A percentile compares a stretch with the other conserved stretches of the same genome.
Conservation (phyloP, 164 flowering plant species). For the Piper longum region DNA sequence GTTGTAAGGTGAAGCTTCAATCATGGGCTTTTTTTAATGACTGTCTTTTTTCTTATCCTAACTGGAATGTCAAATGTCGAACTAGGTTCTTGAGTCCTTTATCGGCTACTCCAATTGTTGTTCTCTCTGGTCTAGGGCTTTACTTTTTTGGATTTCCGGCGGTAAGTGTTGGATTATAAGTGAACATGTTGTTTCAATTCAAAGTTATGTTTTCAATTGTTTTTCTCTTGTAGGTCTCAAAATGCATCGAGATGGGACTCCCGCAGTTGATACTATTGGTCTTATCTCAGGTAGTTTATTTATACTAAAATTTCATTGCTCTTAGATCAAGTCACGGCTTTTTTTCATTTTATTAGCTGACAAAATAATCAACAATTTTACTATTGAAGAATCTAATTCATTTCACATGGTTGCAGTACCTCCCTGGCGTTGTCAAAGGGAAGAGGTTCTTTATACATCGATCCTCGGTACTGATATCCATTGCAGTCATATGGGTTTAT, state of each 20-base stretch:
- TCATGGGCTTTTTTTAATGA: no score
- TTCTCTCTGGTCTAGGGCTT: slow-evolving; percentile 73
- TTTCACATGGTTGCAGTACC: slow-evolving; percentile 39
- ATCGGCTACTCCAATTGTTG: slow-evolving; percentile 59
- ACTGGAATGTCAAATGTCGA: not conserved
- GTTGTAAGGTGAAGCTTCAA: slow-evolving; percentile 47
- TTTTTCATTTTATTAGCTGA: no score
- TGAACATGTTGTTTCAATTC: not conserved
- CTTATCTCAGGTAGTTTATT: slow-evolving; percentile 43
- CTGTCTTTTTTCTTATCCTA: not conserved
- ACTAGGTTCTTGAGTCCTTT: slow-evolving; percentile 70
- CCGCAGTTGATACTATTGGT: slow-evolving; percentile 49
- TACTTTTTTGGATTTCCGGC: slow-evolving; percentile 81
- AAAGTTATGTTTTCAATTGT: not conserved
- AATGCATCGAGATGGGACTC: slow-evolving; percentile 74
- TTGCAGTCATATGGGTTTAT: slow-evolving; percentile 41
- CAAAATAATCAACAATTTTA: not conserved
- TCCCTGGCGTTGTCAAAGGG: slow-evolving; percentile 19
- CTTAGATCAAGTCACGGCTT: no score
- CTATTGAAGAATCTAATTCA: not conserved
- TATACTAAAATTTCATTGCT: no score
- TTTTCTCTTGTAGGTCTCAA: slow-evolving; percentile 36
- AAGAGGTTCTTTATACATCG: slow-evolving; percentile 26
- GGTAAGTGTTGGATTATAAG: slow-evolving; percentile 59
- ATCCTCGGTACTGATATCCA: slow-evolving; percentile 36